These are phyloP conservation scores for Nemania serpens DNA, from an alignment of 2,329 filamentous ascomycete species.

Conservation along the genomic window DNA sequence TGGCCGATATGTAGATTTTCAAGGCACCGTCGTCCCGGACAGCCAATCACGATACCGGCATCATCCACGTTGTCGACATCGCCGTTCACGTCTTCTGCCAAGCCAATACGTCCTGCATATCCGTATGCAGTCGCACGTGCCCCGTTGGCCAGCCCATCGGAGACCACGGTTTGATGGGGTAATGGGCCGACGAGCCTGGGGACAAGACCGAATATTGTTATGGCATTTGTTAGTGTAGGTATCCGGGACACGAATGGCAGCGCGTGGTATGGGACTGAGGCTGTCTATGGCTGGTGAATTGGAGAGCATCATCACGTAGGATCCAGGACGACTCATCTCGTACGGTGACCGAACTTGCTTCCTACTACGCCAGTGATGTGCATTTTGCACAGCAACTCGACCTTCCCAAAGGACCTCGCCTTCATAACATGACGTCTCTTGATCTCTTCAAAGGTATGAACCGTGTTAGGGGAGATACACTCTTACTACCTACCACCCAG, in stretches of 20 bases:
- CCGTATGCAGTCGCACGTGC: conserved; percentile 8
- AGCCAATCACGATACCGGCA: conserved; percentile 12
- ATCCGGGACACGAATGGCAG: neutral
- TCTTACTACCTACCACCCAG: too few relatives aligned
- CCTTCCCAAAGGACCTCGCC: too few relatives aligned
- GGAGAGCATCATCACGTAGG: neutral
- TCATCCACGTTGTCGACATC: conserved; percentile 23
- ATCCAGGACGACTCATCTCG: neutral
- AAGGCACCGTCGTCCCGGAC: neutral
- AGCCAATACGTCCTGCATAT: conserved; percentile 17
- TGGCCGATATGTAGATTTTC: conserved; percentile 8
- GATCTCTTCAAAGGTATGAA: too few relatives aligned
- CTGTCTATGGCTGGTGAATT: neutral
- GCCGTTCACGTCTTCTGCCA: conserved; percentile 7
- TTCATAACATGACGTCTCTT: too few relatives aligned
- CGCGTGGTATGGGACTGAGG: neutral
- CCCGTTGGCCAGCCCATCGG: conserved; percentile 2
- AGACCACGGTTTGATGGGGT: conserved; percentile 8
- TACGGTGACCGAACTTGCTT: neutral
- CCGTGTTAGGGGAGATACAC: too few relatives aligned
- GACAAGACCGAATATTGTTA: neutral
- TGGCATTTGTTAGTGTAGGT: neutral
- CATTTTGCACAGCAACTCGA: neutral
- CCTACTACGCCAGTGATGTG: neutral
- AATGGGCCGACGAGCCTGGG: neutral